phyloP scores from a whole-genome alignment of 108 stramenopile species.

The Mayamaea pseudoterrestris region DNA sequence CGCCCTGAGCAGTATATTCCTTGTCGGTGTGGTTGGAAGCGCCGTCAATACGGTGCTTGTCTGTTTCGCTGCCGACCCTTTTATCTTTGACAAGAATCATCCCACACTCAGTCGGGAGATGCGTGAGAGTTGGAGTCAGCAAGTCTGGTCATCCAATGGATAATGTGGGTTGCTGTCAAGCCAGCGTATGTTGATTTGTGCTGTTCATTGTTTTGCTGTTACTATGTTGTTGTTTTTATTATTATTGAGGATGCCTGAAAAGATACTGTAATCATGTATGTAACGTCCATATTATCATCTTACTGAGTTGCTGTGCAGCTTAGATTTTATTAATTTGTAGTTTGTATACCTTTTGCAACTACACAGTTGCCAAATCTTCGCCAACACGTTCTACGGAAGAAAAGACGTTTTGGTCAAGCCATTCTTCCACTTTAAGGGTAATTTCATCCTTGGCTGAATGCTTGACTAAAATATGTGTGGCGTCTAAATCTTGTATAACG shows the following conservation, averaged over 20 bases:
- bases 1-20: conserved; percentile 26
- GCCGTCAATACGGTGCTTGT: conserved; percentile 79
- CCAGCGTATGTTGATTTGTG: too few species aligned
- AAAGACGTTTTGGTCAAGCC: conserved; percentile 59
- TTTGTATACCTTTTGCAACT: too few species aligned
- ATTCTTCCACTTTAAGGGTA: conserved; percentile 59
- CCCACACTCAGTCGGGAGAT: conserved; percentile 64
- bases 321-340: too few species aligned
- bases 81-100: conserved; percentile 68
- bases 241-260: too few species aligned
- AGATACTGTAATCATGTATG: too few species aligned
- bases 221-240: too few species aligned
- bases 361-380: conserved; percentile 43
- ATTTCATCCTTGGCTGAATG: conserved; percentile 56
- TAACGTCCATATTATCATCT: too few species aligned
- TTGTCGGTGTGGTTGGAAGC: conserved; percentile 53
- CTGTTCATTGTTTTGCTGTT: too few species aligned
- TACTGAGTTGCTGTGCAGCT: too few species aligned
- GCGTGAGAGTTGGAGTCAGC: conserved; percentile 56
- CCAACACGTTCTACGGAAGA: conserved; percentile 50
- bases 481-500: conserved; percentile 73
- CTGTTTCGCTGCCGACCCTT: conserved; percentile 79
- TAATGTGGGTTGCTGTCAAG: too few species aligned
- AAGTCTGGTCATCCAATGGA: conserved; percentile 32
- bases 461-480: conserved; percentile 64